These are phyloP conservation scores for Colletotrichum musicola DNA, from an alignment of 2,329 filamentous ascomycete genomes.

Conservation along the genomic window DNA sequence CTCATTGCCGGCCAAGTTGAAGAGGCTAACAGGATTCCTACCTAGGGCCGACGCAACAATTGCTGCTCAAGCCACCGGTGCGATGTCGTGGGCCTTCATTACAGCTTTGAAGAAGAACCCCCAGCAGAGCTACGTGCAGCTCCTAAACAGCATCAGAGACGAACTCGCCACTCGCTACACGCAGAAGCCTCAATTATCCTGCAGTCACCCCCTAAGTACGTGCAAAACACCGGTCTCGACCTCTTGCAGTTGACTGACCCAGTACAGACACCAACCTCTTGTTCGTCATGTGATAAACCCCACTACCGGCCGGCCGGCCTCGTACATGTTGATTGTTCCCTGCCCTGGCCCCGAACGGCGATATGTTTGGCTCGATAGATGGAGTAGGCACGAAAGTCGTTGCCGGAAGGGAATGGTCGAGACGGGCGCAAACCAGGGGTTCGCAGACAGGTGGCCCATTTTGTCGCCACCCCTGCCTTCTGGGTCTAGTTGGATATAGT, in stretches of 20 bases:
- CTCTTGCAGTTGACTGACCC: not conserved
- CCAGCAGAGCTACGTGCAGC: conserved; percentile 96
- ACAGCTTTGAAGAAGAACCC: conserved; percentile 94
- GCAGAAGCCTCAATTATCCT: conserved; percentile 97
- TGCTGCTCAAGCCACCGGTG: conserved; percentile 89
- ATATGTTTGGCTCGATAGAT: conserved; percentile 10
- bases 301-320: conserved; percentile 23
- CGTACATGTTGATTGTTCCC: conserved; percentile 29
- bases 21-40: conserved; percentile 14
- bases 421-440: conserved; percentile 10
- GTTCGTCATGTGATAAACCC: conserved; percentile 68
- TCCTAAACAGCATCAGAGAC: conserved; percentile 96
- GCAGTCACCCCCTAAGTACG: conserved; percentile 95
- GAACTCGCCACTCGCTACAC: conserved; percentile 88
- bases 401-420: conserved; percentile 17
- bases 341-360: conserved; percentile 5
- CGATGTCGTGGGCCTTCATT: conserved; percentile 99
- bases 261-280: conserved; percentile 69
- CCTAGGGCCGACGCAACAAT: conserved; percentile 93
- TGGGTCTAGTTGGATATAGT: conserved; percentile 1
- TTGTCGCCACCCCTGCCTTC: not conserved
- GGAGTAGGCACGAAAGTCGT: conserved; percentile 18
- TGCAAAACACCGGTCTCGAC: conserved; percentile 32
- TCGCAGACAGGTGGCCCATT: not conserved
- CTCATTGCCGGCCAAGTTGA: not conserved